Evolutionary conservation across 2,329 filamentous ascomycete species (phyloP), one percentile per base, ranked within the genome.

Genomic region (Sphaerostilbella broomeana): DNA sequence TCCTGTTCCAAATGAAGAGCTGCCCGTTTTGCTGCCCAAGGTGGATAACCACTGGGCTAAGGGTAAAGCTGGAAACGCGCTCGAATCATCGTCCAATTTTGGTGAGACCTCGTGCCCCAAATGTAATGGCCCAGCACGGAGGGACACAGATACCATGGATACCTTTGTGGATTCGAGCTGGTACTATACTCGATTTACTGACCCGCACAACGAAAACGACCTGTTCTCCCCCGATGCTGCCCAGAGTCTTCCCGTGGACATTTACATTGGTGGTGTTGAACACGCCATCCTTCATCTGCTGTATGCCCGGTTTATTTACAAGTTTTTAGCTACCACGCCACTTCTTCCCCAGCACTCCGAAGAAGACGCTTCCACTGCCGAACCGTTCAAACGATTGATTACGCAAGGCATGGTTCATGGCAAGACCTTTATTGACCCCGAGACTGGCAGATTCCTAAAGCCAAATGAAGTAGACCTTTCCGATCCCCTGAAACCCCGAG

Each of bases 121-220:
- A 50, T 95, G 88, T 52, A 65, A 73, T 12, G 70, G 74, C 2
- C 63, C 77, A 17, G 88, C 86, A 6, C 83, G 79, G 56, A 75
- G 88, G 47, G 88, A 95, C 48, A 94, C 88, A 0, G 88, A 95
- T 58, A 95, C 88, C 3, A 94, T 95, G 88, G 88, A 95, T 59
- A 95, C 88, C 0, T 95, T 95, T 62, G 88, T 95, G 45, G 88
- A 94, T 62, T 94, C 87, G 2, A 94, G 87, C 38, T 95, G 88
- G 88, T 95, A 95, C 60, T 94, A 81, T 54, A 78, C 89, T 63
- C 77, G 86, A 10, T 94, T 87, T 51, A 63, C 81, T 19, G 86
- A 94, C 51, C 68, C 84, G 1, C 67, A 78, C 13, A 89, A 92
- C 49, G 49, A 67, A 11, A 54, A 71, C 2, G 58, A 66, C 11